Evolutionary conservation across 2,329 filamentous ascomycete species (phyloP).

Genomic region (Neoscytalidium dimidiatum): DNA sequence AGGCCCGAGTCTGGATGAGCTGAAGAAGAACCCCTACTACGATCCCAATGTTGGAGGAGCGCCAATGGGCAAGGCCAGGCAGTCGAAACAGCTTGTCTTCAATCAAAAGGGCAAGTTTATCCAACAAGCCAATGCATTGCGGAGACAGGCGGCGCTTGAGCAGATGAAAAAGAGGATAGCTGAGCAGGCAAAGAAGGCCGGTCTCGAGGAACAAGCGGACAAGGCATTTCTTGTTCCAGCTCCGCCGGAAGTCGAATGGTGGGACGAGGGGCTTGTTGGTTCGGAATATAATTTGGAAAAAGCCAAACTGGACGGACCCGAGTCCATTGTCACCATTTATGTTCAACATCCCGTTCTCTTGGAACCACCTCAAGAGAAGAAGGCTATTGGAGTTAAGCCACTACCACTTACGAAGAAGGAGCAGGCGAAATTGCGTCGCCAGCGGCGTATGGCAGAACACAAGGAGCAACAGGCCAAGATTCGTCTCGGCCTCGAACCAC

Average conservation of each 20-base stretch:
- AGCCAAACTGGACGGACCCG: constrained; percentile 74
- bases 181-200: constrained; percentile 82
- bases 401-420: constrained; percentile 92
- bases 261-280: constrained; percentile 36
- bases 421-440: constrained; percentile 85
- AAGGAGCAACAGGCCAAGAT: constrained; percentile 98
- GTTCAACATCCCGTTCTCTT: constrained; percentile 91
- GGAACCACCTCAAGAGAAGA: constrained; percentile 87
- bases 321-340: constrained; percentile 86
- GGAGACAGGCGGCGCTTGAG: constrained; percentile 85
- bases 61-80: constrained; percentile 61
- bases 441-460: constrained; percentile 86
- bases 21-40: constrained; percentile 77
- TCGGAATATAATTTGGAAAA: constrained; percentile 39
- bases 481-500: constrained; percentile 82
- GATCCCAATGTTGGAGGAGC: constrained; percentile 66
- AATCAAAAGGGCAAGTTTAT: constrained; percentile 98
- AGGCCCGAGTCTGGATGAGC: constrained; percentile 59
- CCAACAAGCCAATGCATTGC: constrained; percentile 84
- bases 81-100: constrained; percentile 79
- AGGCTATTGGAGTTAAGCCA: constrained; percentile 75
- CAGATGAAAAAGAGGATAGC: constrained; percentile 94
- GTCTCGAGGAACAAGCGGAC: constrained; percentile 90
- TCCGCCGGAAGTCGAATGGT: constrained; percentile 93
- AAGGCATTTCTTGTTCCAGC: constrained; percentile 83